These are phyloP conservation scores for Loxodes magnus DNA, from an alignment of 73 alveolate species.

Conservation along the genomic window DNA sequence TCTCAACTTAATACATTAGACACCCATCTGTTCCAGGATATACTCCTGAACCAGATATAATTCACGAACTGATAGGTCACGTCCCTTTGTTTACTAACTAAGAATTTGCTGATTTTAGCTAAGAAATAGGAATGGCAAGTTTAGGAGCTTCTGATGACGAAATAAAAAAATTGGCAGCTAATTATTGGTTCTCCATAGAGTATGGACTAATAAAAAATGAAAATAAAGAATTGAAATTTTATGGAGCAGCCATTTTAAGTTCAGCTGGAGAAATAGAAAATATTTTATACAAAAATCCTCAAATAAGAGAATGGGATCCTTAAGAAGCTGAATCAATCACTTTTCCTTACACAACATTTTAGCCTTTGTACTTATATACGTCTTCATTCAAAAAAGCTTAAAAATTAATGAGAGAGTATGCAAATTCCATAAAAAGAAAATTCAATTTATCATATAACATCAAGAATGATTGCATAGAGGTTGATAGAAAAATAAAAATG, in stretches of 20 bases:
- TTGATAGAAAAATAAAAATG: too few species aligned
- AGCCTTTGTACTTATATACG: constrained; percentile 26
- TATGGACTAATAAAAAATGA: constrained; percentile 12
- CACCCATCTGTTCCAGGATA: constrained; percentile 41
- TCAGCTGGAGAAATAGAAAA: constrained; percentile 55
- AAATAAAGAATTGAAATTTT: constrained; percentile 45
- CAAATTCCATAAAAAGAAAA: neutral
- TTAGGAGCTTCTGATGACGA: constrained; percentile 31
- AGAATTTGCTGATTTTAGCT: constrained; percentile 51
- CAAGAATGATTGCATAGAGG: too few species aligned
- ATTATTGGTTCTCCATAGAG: constrained; percentile 73
- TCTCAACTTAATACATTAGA: constrained; percentile 62
- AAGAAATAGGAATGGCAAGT: constrained; percentile 50
- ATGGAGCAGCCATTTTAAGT: constrained; percentile 74
- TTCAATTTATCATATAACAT: neutral
- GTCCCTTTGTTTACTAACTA: constrained; percentile 49
- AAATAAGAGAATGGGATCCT: constrained; percentile 10
- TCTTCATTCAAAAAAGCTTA: constrained; percentile 24
- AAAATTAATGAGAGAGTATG: constrained; percentile 2
- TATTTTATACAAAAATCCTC: constrained; percentile 11
- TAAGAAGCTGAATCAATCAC: neutral
- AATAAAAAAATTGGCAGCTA: constrained; percentile 43
- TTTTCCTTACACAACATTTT: constrained; percentile 25
- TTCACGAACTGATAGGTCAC: constrained; percentile 57
- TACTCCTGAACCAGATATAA: constrained; percentile 40